Evolutionary conservation across 2,329 filamentous ascomycete species (phyloP).

Genomic region (Fusarium bulbicola): DNA sequence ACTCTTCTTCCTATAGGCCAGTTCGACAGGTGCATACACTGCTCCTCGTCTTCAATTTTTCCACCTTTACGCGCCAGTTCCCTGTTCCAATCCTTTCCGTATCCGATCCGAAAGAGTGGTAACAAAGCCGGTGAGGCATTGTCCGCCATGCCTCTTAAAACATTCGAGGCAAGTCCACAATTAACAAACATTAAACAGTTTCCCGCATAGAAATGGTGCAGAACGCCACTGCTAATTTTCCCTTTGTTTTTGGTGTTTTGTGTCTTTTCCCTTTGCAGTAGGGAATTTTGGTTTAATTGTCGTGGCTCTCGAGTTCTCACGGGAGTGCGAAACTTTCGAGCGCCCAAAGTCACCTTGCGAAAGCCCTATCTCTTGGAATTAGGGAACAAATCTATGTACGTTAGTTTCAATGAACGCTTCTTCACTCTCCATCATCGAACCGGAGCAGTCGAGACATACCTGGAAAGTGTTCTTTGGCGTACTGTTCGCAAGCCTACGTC

Average conservation of each 20-base stretch:
- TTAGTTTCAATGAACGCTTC: slow-evolving; percentile 43
- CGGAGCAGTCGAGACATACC: slow-evolving; percentile 50
- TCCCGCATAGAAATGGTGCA: slow-evolving; percentile 28
- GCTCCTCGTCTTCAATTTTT: slow-evolving; percentile 26
- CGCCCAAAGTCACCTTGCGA: neutral
- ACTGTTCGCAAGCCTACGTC: slow-evolving; percentile 70
- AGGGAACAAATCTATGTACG: slow-evolving; percentile 50
- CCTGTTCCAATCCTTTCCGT: slow-evolving; percentile 24
- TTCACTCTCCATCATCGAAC: slow-evolving; percentile 29
- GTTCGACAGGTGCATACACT: neutral
- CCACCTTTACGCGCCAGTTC: slow-evolving; percentile 29
- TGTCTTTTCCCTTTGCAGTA: slow-evolving; percentile 6
- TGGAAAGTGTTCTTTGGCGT: slow-evolving; percentile 93
- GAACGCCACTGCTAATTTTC: slow-evolving; percentile 33
- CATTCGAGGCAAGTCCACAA: slow-evolving; percentile 12
- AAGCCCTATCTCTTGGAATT: slow-evolving; percentile 49
- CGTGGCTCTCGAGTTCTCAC: neutral
- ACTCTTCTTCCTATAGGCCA: neutral
- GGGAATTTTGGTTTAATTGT: neutral
- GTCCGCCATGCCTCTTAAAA: slow-evolving; percentile 29
- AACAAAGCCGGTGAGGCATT: slow-evolving; percentile 21
- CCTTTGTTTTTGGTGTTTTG: slow-evolving; percentile 31
- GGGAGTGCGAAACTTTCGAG: neutral
- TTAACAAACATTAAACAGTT: slow-evolving; percentile 39
- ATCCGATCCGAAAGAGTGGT: slow-evolving; percentile 34